These are phyloP conservation scores for Rhizopogon vulgaris DNA, from an alignment of 768 basidiomycete genomes.

Conservation along the genomic window DNA sequence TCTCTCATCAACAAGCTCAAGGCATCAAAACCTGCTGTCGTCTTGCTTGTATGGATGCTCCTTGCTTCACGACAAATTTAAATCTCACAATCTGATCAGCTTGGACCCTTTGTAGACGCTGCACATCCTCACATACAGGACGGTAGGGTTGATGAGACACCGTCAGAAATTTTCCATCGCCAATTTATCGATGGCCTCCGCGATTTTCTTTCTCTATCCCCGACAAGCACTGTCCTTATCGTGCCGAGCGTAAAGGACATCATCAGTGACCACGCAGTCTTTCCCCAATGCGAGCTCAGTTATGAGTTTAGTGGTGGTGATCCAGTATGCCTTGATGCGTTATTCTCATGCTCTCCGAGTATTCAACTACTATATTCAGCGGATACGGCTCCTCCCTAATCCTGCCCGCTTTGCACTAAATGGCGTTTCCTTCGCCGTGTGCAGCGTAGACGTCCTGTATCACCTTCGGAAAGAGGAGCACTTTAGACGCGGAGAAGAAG, in stretches of 20 bases:
- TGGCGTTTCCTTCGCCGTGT: slow-evolving; percentile 69
- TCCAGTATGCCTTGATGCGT: slow-evolving; percentile 35
- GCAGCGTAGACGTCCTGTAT: slow-evolving; percentile 85
- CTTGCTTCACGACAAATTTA: neutral
- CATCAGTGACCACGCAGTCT: slow-evolving; percentile 72
- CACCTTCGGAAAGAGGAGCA: slow-evolving; percentile 85
- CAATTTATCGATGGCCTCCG: slow-evolving; percentile 55
- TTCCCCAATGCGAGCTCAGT: slow-evolving; percentile 72
- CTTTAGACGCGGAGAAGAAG: slow-evolving; percentile 58
- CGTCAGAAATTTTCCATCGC: slow-evolving; percentile 60
- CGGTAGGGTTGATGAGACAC: slow-evolving; percentile 66
- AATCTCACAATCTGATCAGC: slow-evolving; percentile 34
- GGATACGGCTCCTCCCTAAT: slow-evolving; percentile 78
- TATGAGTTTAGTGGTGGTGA: slow-evolving; percentile 34
- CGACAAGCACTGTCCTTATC: slow-evolving; percentile 67
- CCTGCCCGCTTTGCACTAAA: slow-evolving; percentile 85
- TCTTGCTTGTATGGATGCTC: slow-evolving; percentile 58
- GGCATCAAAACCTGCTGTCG: slow-evolving; percentile 60
- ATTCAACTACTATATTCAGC: slow-evolving; percentile 34
- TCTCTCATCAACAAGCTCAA: slow-evolving; percentile 58
- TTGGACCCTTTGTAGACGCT: slow-evolving; percentile 88
- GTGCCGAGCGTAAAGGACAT: slow-evolving; percentile 83
- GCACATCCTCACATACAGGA: slow-evolving; percentile 66
- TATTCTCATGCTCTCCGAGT: neutral
- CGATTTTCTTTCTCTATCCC: slow-evolving; percentile 51